Evolutionary conservation across 2,329 filamentous ascomycete species (phyloP), one percentile per base, ranked within the genome.

Genomic region (Colletotrichum acutatum): DNA sequence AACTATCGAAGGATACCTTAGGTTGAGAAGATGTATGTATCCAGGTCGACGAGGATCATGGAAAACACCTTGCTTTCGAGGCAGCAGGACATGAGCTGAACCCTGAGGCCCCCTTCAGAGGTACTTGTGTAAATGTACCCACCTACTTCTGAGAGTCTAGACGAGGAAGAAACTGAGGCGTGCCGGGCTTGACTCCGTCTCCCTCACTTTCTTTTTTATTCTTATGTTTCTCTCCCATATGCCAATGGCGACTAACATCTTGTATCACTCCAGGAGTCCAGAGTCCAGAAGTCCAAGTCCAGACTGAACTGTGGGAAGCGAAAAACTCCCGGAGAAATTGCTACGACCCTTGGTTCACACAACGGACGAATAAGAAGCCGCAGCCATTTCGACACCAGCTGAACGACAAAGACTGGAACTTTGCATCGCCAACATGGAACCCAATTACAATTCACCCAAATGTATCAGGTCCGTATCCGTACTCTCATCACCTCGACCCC

Each of bases 341-440:
- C 28, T 71, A 60, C 57, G 53, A 42, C 34, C 30, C 30, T 34
- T 54, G 30, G 8, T 14, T 7, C 30, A 34, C 0, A 24, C 2
- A 32, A 63, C 14, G 46, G 28, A 26, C 70, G 66, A 71, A 71
- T 72, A n/a, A 28, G 66, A 54, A 7, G 32, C 53, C 22, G 24
- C 37, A 9, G 30, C 34, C 37, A 37, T 30, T 22, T 46, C 32
- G 14, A 63, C 53, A n/a, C 24, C 59, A 71, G 70, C 70, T 72
- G 66, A 71, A 63, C 59, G n/a, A 58, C 37, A 22, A 42, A 5
- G n/a, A 32, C 57, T 59, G 5, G 58, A 58, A 26, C 32, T n/a
- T 16, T 46, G n/a, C 60, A 30, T 59, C 52, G 9, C 53, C 67
- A 70, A 42, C 22, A 9, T 49, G 42, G 42, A 49, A 49, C 19